Conservation (phyloP, 805 yeast genomes). For the Grigorovia humatica region DNA sequence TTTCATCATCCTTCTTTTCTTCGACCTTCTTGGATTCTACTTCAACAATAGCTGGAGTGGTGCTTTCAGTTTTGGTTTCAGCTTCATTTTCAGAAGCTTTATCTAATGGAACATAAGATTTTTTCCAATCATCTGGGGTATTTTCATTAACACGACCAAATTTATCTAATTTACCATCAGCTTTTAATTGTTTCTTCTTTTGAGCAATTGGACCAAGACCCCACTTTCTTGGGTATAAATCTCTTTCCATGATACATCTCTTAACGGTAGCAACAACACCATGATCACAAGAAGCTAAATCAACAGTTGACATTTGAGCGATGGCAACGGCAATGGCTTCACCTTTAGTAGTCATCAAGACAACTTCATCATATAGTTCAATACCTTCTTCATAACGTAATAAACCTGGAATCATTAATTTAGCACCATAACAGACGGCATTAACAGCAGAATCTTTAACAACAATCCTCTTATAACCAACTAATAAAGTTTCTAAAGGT, state of each 20-base stretch:
- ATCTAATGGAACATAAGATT: constrained; percentile 61
- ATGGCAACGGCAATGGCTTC: constrained; percentile 98
- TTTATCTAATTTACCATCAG: constrained; percentile 94
- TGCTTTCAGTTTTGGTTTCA: constrained; percentile 28
- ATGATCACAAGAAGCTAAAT: constrained; percentile 91
- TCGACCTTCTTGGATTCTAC: constrained; percentile 26
- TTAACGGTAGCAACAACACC: constrained; percentile 98
- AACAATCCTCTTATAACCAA: constrained; percentile 94
- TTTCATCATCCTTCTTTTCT: constrained; percentile 41
- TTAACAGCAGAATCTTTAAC: constrained; percentile 93
- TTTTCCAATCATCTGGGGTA: constrained; percentile 91
- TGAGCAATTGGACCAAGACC: constrained; percentile 98
- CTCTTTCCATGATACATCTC: constrained; percentile 99
- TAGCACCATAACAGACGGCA: constrained; percentile 98
- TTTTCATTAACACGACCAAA: constrained; percentile 87
- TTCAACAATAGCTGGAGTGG: constrained; percentile 20
- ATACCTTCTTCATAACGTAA: constrained; percentile 96
- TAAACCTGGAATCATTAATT: constrained; percentile 96
- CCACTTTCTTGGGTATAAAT: constrained; percentile 99
- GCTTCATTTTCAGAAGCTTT: constrained; percentile 30
- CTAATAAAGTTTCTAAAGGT: constrained; percentile 87
- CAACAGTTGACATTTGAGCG: constrained; percentile 98
- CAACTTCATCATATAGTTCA: constrained; percentile 95
- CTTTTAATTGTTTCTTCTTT: constrained; percentile 96
- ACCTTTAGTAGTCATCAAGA: constrained; percentile 96